Conservation (phyloP, 148 eudicot genomes). For the Chenopodium formosanum region DNA sequence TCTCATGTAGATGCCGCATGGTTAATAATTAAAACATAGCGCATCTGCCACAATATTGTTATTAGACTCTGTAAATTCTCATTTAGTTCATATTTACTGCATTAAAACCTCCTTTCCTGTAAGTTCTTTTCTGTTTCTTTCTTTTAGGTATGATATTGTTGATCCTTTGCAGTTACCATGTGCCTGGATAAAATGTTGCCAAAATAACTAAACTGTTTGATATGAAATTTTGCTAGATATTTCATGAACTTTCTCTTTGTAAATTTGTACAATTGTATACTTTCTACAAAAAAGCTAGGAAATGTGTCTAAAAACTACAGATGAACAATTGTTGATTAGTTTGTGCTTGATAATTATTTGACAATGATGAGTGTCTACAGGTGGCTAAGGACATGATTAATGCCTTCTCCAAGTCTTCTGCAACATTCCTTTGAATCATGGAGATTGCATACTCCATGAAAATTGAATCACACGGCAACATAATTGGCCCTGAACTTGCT, state of each 20-base stretch:
- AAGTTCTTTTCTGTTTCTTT: too few relatives aligned
- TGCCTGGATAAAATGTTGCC: background rate
- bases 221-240: background rate
- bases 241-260: background rate
- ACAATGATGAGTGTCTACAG: background rate
- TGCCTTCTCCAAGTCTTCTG: background rate
- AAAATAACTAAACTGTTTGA: background rate
- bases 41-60: background rate
- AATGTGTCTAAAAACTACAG: background rate
- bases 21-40: background rate
- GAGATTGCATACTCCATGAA: constrained; percentile 12
- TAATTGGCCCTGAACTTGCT: constrained; percentile 10
- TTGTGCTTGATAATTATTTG: background rate
- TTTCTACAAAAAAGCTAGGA: background rate
- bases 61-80: background rate
- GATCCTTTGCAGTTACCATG: background rate
- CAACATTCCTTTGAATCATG: constrained; percentile 8
- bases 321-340: background rate
- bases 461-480: constrained; percentile 13
- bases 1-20: background rate
- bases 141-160: background rate
- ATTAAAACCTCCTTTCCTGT: background rate
- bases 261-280: background rate
- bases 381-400: background rate
- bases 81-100: background rate